A percentile compares a stretch with the other conserved stretches of the same genome.
Evolutionary conservation across 352 stramenopile species (phyloP).

Genomic region (Achlya hypogyna): DNA sequence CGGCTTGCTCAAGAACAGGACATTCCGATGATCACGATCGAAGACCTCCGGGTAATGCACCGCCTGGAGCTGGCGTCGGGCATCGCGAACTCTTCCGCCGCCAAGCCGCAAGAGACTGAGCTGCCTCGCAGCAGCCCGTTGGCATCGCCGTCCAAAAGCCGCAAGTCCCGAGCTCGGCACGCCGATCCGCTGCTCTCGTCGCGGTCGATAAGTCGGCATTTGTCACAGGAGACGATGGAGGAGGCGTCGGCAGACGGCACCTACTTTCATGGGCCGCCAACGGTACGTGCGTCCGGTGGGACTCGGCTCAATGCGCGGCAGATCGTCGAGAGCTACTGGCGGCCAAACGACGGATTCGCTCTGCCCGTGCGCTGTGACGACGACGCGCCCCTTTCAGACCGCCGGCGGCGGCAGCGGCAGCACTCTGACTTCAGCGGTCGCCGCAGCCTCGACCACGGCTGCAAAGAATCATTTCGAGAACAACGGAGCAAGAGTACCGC

Average conservation of each 20-base stretch:
- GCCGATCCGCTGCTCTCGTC: slow-evolving; percentile 36
- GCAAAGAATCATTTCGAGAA: slow-evolving; percentile 27
- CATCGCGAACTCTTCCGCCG: slow-evolving; percentile 47
- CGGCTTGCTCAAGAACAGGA: slow-evolving; percentile 50
- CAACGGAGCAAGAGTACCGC: slow-evolving; percentile 64
- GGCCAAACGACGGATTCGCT: slow-evolving; percentile 2
- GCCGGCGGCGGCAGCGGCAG: slow-evolving; percentile 21
- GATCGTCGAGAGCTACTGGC: slow-evolving; percentile 53
- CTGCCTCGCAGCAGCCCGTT: not conserved
- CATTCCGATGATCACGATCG: slow-evolving; percentile 53
- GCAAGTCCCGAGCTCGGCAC: not conserved
- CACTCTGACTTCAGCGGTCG: not conserved
- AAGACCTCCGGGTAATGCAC: slow-evolving; percentile 79
- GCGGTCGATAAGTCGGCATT: slow-evolving; percentile 25
- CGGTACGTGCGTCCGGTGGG: not conserved
- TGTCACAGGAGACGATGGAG: not conserved
- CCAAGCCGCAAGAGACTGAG: not conserved
- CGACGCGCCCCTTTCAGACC: slow-evolving; percentile 18
- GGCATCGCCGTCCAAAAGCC: not conserved
- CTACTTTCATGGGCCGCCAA: slow-evolving; percentile 1
- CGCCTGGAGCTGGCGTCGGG: slow-evolving; percentile 67
- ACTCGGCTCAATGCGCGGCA: not conserved
- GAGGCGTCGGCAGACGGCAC: not conserved
- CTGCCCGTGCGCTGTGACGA: slow-evolving; percentile 30
- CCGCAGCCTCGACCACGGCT: slow-evolving; percentile 9